phyloP scores from a whole-genome alignment of 192 early-diverging fungal genomes.

The Entophlyctis luteolus region DNA sequence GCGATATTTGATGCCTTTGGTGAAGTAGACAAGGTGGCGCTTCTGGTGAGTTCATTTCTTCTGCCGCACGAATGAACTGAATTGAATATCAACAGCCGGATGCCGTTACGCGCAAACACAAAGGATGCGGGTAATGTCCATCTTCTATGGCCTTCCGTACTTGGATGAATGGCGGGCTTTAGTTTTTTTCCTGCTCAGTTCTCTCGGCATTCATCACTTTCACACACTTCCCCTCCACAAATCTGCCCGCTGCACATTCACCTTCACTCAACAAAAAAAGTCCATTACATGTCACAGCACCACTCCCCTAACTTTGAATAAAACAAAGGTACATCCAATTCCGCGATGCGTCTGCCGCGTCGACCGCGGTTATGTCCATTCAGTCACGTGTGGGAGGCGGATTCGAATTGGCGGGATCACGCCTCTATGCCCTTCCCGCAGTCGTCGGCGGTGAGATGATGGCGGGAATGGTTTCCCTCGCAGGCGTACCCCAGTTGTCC shows the following conservation, averaged over 20 bases:
- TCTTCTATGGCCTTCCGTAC: background rate
- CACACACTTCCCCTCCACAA: constrained; percentile 1
- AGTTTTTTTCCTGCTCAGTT: constrained; percentile 23
- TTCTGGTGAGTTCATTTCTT: constrained; percentile 51
- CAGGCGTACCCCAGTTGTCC: constrained; percentile 40
- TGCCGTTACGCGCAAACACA: constrained; percentile 63
- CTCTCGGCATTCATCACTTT: background rate
- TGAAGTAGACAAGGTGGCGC: constrained; percentile 60
- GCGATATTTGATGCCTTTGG: constrained; percentile 87
- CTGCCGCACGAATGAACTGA: background rate
- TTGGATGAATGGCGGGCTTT: constrained; percentile 14
- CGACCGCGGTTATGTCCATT: constrained; percentile 65
- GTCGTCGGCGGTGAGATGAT: constrained; percentile 76
- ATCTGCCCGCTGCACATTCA: background rate
- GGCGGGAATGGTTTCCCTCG: constrained; percentile 74
- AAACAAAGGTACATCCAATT: constrained; percentile 73
- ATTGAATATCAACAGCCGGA: constrained; percentile 54
- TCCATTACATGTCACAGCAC: constrained; percentile 5
- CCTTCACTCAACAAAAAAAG: constrained; percentile 5
- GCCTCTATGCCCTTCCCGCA: constrained; percentile 62
- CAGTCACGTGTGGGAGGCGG: constrained; percentile 74
- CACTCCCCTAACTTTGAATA: background rate
- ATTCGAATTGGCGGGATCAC: constrained; percentile 70
- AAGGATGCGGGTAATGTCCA: constrained; percentile 70
- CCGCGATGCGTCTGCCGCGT: constrained; percentile 40